phyloP scores from a whole-genome alignment of 2,329 filamentous ascomycete species.

The Hypoxylon rubiginosum region DNA sequence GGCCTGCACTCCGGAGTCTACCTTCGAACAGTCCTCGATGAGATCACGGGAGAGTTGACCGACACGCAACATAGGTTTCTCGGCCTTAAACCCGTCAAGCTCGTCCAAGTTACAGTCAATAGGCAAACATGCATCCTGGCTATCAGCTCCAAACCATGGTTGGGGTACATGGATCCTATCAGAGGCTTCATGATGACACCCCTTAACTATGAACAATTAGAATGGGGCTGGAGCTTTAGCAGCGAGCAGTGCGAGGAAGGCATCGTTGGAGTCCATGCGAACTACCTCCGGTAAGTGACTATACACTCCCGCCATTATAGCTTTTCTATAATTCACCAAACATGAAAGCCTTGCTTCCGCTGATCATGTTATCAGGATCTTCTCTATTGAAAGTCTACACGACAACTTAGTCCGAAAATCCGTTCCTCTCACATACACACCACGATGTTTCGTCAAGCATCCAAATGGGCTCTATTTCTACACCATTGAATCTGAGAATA shows the following conservation, averaged over 20 bases:
- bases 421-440: slow-evolving; percentile 89
- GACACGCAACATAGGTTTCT: slow-evolving; percentile 96
- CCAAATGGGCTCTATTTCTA: slow-evolving; percentile 92
- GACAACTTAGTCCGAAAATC: slow-evolving; percentile 89
- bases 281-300: slow-evolving; percentile 80
- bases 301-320: slow-evolving; percentile 71
- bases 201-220: slow-evolving; percentile 86
- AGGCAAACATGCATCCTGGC: slow-evolving; percentile 87
- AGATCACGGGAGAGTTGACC: slow-evolving; percentile 93
- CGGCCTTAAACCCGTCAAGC: slow-evolving; percentile 87
- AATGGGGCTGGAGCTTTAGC: slow-evolving; percentile 97
- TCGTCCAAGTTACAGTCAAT: slow-evolving; percentile 92
- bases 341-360: slow-evolving; percentile 83
- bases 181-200: slow-evolving; percentile 94
- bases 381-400: slow-evolving; percentile 87
- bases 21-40: slow-evolving; percentile 92
- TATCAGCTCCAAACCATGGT: slow-evolving; percentile 93
- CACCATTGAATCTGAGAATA: slow-evolving; percentile 93
- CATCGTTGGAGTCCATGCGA: slow-evolving; percentile 92
- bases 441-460: slow-evolving; percentile 87
- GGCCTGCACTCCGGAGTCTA: slow-evolving; percentile 97
- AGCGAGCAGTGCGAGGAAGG: slow-evolving; percentile 94
- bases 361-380: slow-evolving; percentile 81
- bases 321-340: slow-evolving; percentile 75
- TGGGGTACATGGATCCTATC: slow-evolving; percentile 91